phyloP scores from a whole-genome alignment of 208 protist genomes.

The Leishmania turanica region DNA sequence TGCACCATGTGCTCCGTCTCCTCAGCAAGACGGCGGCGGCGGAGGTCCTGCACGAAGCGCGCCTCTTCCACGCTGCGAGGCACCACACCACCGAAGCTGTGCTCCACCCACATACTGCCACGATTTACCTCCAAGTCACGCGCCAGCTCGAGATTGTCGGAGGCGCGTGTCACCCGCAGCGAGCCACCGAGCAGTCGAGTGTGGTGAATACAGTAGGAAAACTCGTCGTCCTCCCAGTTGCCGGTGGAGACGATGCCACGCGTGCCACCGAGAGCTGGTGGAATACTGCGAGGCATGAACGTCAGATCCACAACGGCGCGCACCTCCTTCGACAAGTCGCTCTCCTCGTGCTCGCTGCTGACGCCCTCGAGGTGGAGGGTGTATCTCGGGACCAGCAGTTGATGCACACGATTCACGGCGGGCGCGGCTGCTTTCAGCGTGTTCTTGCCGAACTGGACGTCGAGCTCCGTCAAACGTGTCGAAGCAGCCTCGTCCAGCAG shows the following conservation, averaged over 20 bases:
- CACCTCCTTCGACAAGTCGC: conserved; percentile 40
- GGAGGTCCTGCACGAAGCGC: conserved; percentile 29
- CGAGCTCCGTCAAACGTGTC: conserved; percentile 31
- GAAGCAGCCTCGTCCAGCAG: conserved; percentile 29
- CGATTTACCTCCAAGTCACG: conserved; percentile 35
- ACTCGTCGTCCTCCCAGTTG: conserved; percentile 57
- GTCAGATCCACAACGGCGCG: conserved; percentile 47
- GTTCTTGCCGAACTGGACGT: conserved; percentile 46
- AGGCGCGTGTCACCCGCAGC: conserved; percentile 45
- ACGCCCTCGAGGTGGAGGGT: conserved; percentile 51
- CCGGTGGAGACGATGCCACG: conserved; percentile 48
- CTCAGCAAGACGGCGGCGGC: conserved; percentile 28
- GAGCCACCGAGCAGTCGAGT: conserved; percentile 34
- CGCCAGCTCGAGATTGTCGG: conserved; percentile 45
- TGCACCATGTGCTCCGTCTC: conserved; percentile 29
- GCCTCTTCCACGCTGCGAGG: conserved; percentile 43
- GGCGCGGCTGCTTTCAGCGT: conserved; percentile 25
- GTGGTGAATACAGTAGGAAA: conserved; percentile 51
- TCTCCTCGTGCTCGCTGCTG: conserved; percentile 49
- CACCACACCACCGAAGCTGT: conserved; percentile 57
- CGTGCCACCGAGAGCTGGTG: conserved; percentile 48
- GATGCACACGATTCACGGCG: not conserved
- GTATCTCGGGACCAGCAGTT: conserved; percentile 34
- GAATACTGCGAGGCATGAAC: conserved; percentile 39
- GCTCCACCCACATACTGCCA: conserved; percentile 55